Base-by-base conservation (phyloP, 352 stramenopile species). In the Phytophthora macrochlamydospora region DNA sequence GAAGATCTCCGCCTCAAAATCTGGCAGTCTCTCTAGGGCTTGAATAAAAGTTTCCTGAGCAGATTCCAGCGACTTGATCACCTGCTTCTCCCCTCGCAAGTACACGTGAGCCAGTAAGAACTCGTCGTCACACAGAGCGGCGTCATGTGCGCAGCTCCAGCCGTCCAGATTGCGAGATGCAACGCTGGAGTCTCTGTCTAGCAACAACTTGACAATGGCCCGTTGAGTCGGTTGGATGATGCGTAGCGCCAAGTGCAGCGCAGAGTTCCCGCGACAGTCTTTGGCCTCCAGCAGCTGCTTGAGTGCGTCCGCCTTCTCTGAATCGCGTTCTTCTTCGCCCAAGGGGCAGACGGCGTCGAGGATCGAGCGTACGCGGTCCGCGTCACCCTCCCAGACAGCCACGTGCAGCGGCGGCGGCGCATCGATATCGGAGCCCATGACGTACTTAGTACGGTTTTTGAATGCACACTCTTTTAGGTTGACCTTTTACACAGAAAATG, bases 1-100 rank as follows among this genome's bases (percentile, higher is more conserved):
- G 40, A 90, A 90, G 49, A 94, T 89, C 63, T 94, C 87, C 7
- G 82, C 81, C 44, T 91, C 81, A 73, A 94, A 94, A 51, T 94
- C 84, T 0, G 87, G 84, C 1, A 94, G 63, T 7, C 76, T 69
- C 63, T 91, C 81, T 5, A 93, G 56, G n/a, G 85, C 85, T 24
- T 76, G 62, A 28, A 87, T 78, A 13, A 92, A 84, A 4, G 73
- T 70, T 42, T 89, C 79, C 46, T 91, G 85, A 2, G 73, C 71
- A 7, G 69, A 53, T 42, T 80, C 60, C 29, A 93, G 32, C 31
- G 78, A 71, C 54, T 67, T 58, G 42, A 69, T 87, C 7, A 90
- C 68, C 69, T 93, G 85, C 44, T 79, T 81, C 60, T 94, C 87
- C 40, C 75, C 72, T 18, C 45, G 74, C 2, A 91, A 55, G 45